A percentile compares a stretch with the other conserved stretches of the same genome.
phyloP scores from a whole-genome alignment of 1,139 yeast species.

The Suhomyces choctaworum region DNA sequence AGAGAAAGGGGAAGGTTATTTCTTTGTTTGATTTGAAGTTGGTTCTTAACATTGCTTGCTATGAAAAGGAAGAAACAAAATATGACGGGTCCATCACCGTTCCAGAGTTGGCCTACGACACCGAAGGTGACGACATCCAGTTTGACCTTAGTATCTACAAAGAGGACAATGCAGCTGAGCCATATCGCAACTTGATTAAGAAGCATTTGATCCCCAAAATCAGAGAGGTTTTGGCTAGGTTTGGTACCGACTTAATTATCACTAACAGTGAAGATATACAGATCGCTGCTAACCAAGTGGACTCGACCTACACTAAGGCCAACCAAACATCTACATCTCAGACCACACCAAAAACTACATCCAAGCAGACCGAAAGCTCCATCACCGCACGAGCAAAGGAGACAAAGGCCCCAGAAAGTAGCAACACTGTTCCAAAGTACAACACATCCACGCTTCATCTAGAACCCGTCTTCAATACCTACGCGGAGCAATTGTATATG shows the following conservation, averaged over 20 bases:
- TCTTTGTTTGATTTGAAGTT: conserved; percentile 82
- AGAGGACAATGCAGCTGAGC: conserved; percentile 54
- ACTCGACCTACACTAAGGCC: conserved; percentile 64
- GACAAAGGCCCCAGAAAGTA: conserved; percentile 9
- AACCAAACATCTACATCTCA: conserved; percentile 42
- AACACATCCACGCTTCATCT: conserved; percentile 80
- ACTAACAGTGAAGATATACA: conserved; percentile 88
- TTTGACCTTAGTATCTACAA: conserved; percentile 72
- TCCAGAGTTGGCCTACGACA: conserved; percentile 96
- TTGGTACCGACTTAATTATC: conserved; percentile 74
- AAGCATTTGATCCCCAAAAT: conserved; percentile 66
- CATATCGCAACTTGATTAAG: conserved; percentile 55
- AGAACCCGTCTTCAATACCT: conserved; percentile 79
- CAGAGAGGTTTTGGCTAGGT: conserved; percentile 56
- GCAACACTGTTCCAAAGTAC: conserved; percentile 50
- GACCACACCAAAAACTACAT: conserved; percentile 20
- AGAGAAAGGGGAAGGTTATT: conserved; percentile 94
- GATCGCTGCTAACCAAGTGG: conserved; percentile 62
- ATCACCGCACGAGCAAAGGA: not conserved
- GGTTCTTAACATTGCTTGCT: conserved; percentile 60
- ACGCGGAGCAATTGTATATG: conserved; percentile 79
- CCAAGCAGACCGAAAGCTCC: not conserved
- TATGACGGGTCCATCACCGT: conserved; percentile 66
- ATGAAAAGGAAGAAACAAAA: conserved; percentile 34
- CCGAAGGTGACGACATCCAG: conserved; percentile 80